A percentile compares a stretch with the other conserved stretches of the same genome.
These are phyloP conservation scores for Kluyveromyces nonfermentans DNA, from an alignment of 805 yeast species.

Conservation along the genomic window DNA sequence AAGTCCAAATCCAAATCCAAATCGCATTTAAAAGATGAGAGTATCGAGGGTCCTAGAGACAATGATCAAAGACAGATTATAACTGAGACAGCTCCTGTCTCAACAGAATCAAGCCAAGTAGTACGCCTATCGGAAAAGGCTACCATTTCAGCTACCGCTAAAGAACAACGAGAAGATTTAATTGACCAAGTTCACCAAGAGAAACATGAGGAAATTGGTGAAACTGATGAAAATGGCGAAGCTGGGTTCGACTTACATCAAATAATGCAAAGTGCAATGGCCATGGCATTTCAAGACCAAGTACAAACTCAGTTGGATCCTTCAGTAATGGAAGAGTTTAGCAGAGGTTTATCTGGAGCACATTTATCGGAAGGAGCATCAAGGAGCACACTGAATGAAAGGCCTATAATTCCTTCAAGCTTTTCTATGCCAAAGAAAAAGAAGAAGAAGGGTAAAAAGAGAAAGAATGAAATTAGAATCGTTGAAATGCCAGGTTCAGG, in stretches of 20 bases:
- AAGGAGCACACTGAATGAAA: background rate
- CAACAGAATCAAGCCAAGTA: background rate
- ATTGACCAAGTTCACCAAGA: background rate
- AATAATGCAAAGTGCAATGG: slow-evolving; percentile 68
- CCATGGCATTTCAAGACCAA: slow-evolving; percentile 61
- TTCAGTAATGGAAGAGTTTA: slow-evolving; percentile 22
- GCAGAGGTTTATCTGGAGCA: slow-evolving; percentile 14
- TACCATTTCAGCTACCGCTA: background rate
- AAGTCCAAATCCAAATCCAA: background rate
- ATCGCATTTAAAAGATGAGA: slow-evolving; percentile 3
- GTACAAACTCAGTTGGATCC: slow-evolving; percentile 10
- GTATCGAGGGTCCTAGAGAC: too few species aligned
- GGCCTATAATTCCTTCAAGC: background rate
- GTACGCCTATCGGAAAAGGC: background rate
- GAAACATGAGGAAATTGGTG: background rate
- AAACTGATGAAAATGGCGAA: slow-evolving; percentile 15
- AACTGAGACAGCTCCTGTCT: background rate
- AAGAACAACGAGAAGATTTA: slow-evolving; percentile 6
- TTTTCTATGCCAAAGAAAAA: slow-evolving; percentile 4
- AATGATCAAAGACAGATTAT: background rate
- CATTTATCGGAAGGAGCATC: background rate
- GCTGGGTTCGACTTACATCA: slow-evolving; percentile 58
- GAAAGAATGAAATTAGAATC: slow-evolving; percentile 7
- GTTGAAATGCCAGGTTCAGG: slow-evolving; percentile 6
- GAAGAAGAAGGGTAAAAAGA: slow-evolving; percentile 14